These are phyloP conservation scores for Trichoderma koningiopsis DNA, from an alignment of 2,329 filamentous ascomycete genomes.

Conservation along the genomic window DNA sequence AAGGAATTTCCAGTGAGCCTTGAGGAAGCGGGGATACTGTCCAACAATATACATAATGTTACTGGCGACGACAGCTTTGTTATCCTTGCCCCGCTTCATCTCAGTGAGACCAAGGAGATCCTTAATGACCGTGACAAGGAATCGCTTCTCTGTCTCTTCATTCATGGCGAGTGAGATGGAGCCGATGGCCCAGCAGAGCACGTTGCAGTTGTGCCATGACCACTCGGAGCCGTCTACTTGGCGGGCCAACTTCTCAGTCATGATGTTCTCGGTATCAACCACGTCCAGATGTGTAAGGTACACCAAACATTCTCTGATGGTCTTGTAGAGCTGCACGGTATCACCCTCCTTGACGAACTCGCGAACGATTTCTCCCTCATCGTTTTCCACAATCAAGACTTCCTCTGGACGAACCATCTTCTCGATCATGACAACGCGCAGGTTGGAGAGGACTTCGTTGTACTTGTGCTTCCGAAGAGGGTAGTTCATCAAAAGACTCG, in stretches of 20 bases:
- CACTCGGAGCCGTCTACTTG: constrained; percentile 95
- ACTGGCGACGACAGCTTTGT: constrained; percentile 97
- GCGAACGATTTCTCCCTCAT: constrained; percentile 97
- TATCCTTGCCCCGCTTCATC: constrained; percentile 99
- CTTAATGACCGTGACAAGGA: constrained; percentile 98
- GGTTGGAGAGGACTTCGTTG: constrained; percentile 86
- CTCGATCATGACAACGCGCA: constrained; percentile 98
- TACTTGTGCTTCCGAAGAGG: constrained; percentile 98
- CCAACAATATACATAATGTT: constrained; percentile 99
- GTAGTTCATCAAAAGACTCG: constrained; percentile 81
- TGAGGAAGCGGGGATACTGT: constrained; percentile 96
- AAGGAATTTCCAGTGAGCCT: constrained; percentile 99
- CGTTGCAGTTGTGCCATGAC: constrained; percentile 99
- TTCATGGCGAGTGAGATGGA: constrained; percentile 99
- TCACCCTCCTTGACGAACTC: constrained; percentile 99
- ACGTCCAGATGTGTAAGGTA: constrained; percentile 98
- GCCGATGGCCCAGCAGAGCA: constrained; percentile 97
- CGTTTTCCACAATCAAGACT: constrained; percentile 98
- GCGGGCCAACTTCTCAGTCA: constrained; percentile 95
- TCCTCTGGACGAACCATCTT: constrained; percentile 99
- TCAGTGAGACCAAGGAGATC: constrained; percentile 94
- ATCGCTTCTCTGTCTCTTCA: constrained; percentile 97
- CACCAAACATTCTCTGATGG: constrained; percentile 92
- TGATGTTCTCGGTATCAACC: constrained; percentile 95
- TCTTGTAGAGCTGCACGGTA: constrained; percentile 99